Conservation (phyloP, 106 monocot genomes). For the Alisma plantagoaquatica region DNA sequence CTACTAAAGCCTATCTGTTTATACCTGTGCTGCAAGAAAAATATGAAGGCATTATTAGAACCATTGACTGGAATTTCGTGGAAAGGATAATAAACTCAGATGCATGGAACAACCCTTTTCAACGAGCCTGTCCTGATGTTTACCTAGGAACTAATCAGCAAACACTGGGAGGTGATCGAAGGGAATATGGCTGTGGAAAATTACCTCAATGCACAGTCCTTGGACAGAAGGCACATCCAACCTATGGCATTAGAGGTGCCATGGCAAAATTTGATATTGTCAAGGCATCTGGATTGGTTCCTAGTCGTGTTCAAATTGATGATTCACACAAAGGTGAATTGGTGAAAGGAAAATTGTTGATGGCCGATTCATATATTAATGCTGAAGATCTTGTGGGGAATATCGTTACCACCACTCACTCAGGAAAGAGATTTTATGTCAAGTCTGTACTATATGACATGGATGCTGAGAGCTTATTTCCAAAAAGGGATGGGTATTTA, state of each 20-base stretch:
- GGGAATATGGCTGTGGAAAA: slow-evolving; percentile 98
- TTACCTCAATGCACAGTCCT: slow-evolving; percentile 57
- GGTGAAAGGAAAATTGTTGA: slow-evolving; percentile 41
- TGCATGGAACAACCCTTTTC: slow-evolving; percentile 95
- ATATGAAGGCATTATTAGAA: slow-evolving; percentile 36
- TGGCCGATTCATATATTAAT: slow-evolving; percentile 80
- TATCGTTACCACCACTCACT: slow-evolving; percentile 93
- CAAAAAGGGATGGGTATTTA: slow-evolving; percentile 92
- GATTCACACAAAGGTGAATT: slow-evolving; percentile 7
- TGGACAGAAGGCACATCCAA: slow-evolving; percentile 80
- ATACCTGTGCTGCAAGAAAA: slow-evolving; percentile 44
- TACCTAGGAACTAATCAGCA: slow-evolving; percentile 91
- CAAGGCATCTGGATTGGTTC: slow-evolving; percentile 86
- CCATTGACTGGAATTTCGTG: slow-evolving; percentile 74
- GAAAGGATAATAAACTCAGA: slow-evolving; percentile 46
- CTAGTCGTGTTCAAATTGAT: slow-evolving; percentile 22
- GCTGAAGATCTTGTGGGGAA: slow-evolving; percentile 66
- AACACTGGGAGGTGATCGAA: slow-evolving; percentile 89
- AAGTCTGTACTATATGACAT: slow-evolving; percentile 82
- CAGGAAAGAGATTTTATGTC: slow-evolving; percentile 94
- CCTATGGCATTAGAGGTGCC: slow-evolving; percentile 97
- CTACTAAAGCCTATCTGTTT: slow-evolving; percentile 94
- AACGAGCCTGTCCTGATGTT: slow-evolving; percentile 93
- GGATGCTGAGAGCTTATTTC: slow-evolving; percentile 96
- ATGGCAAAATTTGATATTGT: slow-evolving; percentile 87